Percentiles rank a stretch among this genome's conserved stretches.
Evolutionary conservation across 129 eudicot genomes (phyloP).

Genomic region (Daucus carota): DNA sequence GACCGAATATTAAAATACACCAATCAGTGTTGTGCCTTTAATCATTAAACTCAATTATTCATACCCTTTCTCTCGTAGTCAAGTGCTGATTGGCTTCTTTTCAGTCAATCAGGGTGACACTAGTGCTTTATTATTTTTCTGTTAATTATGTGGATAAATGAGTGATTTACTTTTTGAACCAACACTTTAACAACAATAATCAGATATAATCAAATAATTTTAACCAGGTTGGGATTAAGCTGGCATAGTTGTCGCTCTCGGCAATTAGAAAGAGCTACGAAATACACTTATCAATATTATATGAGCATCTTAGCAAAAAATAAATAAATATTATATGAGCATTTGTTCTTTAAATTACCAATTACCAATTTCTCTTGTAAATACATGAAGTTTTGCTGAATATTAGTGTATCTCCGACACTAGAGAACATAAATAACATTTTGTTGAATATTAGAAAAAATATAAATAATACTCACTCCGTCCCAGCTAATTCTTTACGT

Average conservation of each 20-base stretch:
- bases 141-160: not conserved
- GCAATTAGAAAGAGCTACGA: too few species aligned
- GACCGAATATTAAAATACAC: not conserved
- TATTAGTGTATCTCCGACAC: too few species aligned
- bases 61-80: not conserved
- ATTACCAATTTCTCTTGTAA: too few species aligned
- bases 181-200: not conserved
- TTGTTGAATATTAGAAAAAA: too few species aligned
- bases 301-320: too few species aligned
- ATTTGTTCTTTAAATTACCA: too few species aligned
- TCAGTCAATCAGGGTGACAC: not conserved
- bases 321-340: too few species aligned
- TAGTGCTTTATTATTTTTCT: not conserved
- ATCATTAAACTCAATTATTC: not conserved
- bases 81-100: not conserved
- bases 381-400: too few species aligned
- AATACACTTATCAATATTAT: too few species aligned
- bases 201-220: not conserved
- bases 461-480: too few species aligned
- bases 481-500: too few species aligned
- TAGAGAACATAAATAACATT: too few species aligned
- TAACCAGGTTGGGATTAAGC: not conserved
- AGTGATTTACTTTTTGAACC: not conserved
- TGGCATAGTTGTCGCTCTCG: not conserved
- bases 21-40: not conserved